Base-by-base conservation (phyloP, 1,284 basidiomycete genomes). In the Rhodotorula sp. region DNA sequence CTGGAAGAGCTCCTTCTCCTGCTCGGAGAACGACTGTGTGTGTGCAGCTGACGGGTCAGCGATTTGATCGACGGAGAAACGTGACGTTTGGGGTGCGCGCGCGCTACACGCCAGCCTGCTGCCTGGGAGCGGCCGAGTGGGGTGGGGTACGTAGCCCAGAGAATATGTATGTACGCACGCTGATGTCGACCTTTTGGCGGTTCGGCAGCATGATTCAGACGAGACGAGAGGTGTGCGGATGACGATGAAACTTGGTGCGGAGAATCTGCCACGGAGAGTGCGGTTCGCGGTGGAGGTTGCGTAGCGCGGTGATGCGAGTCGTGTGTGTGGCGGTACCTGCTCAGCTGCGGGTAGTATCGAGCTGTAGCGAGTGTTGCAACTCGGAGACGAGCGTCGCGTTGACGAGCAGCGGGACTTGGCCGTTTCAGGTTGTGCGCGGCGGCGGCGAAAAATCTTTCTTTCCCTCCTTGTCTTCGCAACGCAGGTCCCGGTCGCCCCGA, bases 141-240 rank as follows among this genome's bases (percentile, higher is more conserved):
- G 19, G 14, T 7, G n/a, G 12, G 50, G 23, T 31, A 19, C 3
- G 21, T 12, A 49, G 43, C 14, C 18, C 21, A 48, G 49, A 26
- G 58, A 21, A 43, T 2, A 43, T 43, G 38, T 43, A 12, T 15
- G 8, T 3, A 85, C 87, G 78, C 77, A 93, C 92, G 82, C 88
- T 91, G 82, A 93, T 87, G 84, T 95, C 93, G 82, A 95, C 85
- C 86, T 95, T 95, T 83, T 93, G 92, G 79, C 89, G 87, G 84
- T 88, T 88, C 74, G 93, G 92, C 69, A 89, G 85, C 91, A 95
- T 94, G 77, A 76, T 81, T 26, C 16, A 34, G 38, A 28, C 49
- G 7, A 31, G 45, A 12, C 14, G 54, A 49, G 54, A 49, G 71
- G 72, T 75, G 26, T 58, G 54, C 58, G 48, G 43, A 60, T 45